Evolutionary conservation across 2,329 filamentous ascomycete genomes (phyloP).

Genomic region (Aspergillus oerlinghausenensis): DNA sequence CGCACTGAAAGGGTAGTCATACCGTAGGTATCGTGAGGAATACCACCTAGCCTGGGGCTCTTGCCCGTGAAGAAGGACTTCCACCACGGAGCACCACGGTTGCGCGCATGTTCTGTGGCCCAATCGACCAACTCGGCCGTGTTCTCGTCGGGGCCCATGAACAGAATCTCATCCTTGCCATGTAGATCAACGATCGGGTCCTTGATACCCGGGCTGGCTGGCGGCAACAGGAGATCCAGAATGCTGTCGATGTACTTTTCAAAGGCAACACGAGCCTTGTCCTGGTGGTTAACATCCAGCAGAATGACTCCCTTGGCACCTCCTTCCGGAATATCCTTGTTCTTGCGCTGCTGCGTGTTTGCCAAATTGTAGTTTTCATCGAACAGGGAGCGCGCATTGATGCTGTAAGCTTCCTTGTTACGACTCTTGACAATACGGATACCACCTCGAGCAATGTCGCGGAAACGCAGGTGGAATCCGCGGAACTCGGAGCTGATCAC

Average conservation of each 20-base stretch:
- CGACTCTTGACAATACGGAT: slow-evolving; percentile 98
- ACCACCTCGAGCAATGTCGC: slow-evolving; percentile 92
- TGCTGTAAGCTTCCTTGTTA: slow-evolving; percentile 90
- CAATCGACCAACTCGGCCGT: slow-evolving; percentile 95
- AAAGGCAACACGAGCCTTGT: slow-evolving; percentile 86
- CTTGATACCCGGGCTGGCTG: slow-evolving; percentile 93
- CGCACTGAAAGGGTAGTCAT: slow-evolving; percentile 98
- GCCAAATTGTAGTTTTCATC: slow-evolving; percentile 98
- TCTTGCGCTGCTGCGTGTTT: slow-evolving; percentile 98
- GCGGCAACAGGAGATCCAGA: slow-evolving; percentile 84
- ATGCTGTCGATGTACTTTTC: slow-evolving; percentile 99
- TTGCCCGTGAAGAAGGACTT: slow-evolving; percentile 99
- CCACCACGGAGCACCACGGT: slow-evolving; percentile 92
- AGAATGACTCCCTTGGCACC: slow-evolving; percentile 97
- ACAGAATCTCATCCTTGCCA: slow-evolving; percentile 92
- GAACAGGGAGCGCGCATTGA: slow-evolving; percentile 93
- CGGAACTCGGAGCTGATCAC: slow-evolving; percentile 95
- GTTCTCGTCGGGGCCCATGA: slow-evolving; percentile 99
- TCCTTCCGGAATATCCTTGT: slow-evolving; percentile 98
- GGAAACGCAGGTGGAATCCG: slow-evolving; percentile 95
- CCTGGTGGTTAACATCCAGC: slow-evolving; percentile 88
- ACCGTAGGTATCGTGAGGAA: slow-evolving; percentile 91
- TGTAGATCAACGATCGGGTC: slow-evolving; percentile 96
- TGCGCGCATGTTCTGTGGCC: slow-evolving; percentile 92
- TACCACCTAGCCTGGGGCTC: slow-evolving; percentile 90